These are phyloP conservation scores for Cutaneotrichosporon spelunceum DNA, from an alignment of 1,284 basidiomycete genomes.

Conservation along the genomic window DNA sequence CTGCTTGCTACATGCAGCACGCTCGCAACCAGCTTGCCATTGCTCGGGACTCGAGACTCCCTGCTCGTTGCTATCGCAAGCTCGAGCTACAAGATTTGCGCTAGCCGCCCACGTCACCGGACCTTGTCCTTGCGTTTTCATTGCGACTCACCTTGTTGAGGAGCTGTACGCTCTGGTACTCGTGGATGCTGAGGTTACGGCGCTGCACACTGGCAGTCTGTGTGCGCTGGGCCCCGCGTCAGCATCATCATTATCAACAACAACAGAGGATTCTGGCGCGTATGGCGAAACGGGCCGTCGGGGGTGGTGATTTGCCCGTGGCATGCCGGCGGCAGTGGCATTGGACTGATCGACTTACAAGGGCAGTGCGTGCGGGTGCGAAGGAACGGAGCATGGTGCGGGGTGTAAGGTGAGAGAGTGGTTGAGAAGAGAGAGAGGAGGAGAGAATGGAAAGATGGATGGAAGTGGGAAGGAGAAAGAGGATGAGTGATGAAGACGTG, in stretches of 20 bases:
- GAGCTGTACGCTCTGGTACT: constrained; percentile 93
- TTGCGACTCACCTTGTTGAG: constrained; percentile 78
- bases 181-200: constrained; percentile 94
- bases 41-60: not conserved
- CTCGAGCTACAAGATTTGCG: not conserved
- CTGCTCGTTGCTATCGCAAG: not conserved
- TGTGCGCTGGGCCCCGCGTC: constrained; percentile 16
- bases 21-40: no score
- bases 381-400: constrained; percentile 24
- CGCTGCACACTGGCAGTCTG: constrained; percentile 24
- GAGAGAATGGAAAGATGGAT: not conserved
- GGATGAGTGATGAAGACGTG: not conserved
- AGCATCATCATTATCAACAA: not conserved
- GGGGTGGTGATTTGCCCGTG: constrained; percentile 10
- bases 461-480: not conserved
- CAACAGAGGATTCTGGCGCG: not conserved
- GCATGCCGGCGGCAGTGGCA: constrained; percentile 7
- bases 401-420: not conserved
- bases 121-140: not conserved
- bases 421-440: constrained; percentile 2
- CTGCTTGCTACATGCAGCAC: no score
- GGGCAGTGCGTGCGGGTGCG: constrained; percentile 18
- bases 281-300: not conserved
- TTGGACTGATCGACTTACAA: not conserved
- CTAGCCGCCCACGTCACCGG: not conserved